Evolutionary conservation across 345 rosid species (phyloP).

Genomic region (Durio zibethinus): DNA sequence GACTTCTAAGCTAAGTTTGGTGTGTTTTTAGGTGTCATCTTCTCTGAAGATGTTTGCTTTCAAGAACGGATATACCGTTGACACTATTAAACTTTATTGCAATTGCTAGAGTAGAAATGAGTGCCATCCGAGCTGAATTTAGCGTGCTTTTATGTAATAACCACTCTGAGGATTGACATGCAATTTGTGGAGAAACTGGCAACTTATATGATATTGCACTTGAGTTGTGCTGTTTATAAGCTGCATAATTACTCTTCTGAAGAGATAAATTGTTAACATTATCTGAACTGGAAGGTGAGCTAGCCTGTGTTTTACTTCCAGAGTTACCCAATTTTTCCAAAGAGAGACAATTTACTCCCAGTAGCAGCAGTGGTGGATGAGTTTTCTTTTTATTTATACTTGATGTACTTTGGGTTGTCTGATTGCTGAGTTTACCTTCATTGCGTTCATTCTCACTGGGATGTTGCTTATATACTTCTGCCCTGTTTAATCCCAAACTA

Average conservation of each 20-base stretch:
- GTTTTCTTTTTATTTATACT: slow-evolving; percentile 18
- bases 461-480: slow-evolving; percentile 14
- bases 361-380: slow-evolving; percentile 8
- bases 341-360: slow-evolving; percentile 10
- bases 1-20: slow-evolving; percentile 41
- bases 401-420: slow-evolving; percentile 10
- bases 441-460: background rate
- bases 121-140: slow-evolving; percentile 43
- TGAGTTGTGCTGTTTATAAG: slow-evolving; percentile 13
- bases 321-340: slow-evolving; percentile 11
- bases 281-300: slow-evolving; percentile 21
- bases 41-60: slow-evolving; percentile 21
- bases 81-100: slow-evolving; percentile 55
- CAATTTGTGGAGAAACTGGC: slow-evolving; percentile 23
- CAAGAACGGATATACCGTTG: background rate
- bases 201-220: slow-evolving; percentile 17
- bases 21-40: slow-evolving; percentile 20
- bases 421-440: slow-evolving; percentile 15
- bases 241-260: slow-evolving; percentile 23
- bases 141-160: slow-evolving; percentile 29
- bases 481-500: slow-evolving; percentile 15
- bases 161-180: slow-evolving; percentile 31
- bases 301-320: background rate
- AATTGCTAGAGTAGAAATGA: slow-evolving; percentile 56
- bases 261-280: slow-evolving; percentile 13